Base-by-base conservation (phyloP, 2,329 filamentous ascomycete species). In the Microdochium bolleyi region DNA sequence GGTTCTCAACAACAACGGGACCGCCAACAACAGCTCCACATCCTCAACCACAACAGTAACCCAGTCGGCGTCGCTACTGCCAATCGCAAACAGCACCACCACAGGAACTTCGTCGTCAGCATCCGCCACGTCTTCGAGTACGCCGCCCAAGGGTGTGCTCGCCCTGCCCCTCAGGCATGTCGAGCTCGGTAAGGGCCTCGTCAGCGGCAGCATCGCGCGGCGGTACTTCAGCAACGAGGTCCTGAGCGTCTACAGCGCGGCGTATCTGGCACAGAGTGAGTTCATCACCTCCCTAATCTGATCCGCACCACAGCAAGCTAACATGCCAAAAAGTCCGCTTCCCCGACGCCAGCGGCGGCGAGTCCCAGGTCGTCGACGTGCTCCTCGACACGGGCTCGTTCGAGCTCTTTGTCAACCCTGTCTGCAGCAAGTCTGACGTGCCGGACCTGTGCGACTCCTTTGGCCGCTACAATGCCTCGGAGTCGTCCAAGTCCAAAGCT, bases 371-470 rank as follows among this genome's bases (percentile, higher is more conserved):
- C 11, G 64, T 78, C 34, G 70, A 73, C 11, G 73, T 78, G 34
- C 68, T 77, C 37, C 67, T 78, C 52, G 75, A 78, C 54, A 78
- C 75, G 0, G 78, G 78, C 16, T 80, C 78, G 4, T 74, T 73
- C 56, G 76, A 79, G 60, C 70, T 80, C 8, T 81, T 78, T 78
- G 74, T 80, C 46, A 77, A 80, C 54, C 77, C 78, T 1, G 65
- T 72, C 51, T 81, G 78, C 60, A 51, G 63, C 5, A 64, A 65
- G 5, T 56, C 64, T 7, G 57, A 59, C 1, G 65, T 73, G 34
- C 58, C 61, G 2, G 51, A 63, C 0, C 67, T 72, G 48, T 80
- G 77, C 60, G 13, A 55, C 0, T 38, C 56, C 0, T 74, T 74
- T 51, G 72, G 76, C 2, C 63, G 67, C 41, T 80, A 78, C 57